These are phyloP conservation scores for Suhomyces sp. DNA, from an alignment of 805 yeast genomes.

Conservation along the genomic window DNA sequence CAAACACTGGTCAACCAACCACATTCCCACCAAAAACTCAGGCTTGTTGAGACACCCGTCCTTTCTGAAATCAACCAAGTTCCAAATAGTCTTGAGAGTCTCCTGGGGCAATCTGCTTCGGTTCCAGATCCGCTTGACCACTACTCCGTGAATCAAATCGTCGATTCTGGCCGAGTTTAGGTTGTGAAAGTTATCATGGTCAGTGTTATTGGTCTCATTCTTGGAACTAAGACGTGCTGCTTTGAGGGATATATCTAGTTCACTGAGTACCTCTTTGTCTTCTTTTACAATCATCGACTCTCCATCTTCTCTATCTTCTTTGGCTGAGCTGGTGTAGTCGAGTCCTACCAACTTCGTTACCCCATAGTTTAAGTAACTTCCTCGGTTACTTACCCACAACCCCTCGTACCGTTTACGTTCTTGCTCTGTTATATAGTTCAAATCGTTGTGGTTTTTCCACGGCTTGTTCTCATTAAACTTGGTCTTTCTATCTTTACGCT, in stretches of 20 bases:
- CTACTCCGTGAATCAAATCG: constrained; percentile 51
- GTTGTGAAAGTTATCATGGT: constrained; percentile 29
- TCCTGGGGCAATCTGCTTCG: constrained; percentile 71
- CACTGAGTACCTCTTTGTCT: neutral
- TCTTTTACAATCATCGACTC: constrained; percentile 8
- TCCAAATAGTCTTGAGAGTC: constrained; percentile 59
- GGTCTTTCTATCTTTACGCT: constrained; percentile 36
- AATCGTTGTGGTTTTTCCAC: constrained; percentile 81
- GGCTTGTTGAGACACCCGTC: constrained; percentile 78
- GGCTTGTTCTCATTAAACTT: constrained; percentile 85
- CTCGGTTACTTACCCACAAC: constrained; percentile 87
- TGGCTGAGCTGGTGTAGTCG: constrained; percentile 18
- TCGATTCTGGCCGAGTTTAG: constrained; percentile 23
- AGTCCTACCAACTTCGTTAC: constrained; percentile 31
- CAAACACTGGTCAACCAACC: constrained; percentile 94
- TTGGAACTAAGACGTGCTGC: constrained; percentile 38
- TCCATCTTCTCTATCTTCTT: constrained; percentile 8
- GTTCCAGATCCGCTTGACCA: constrained; percentile 77
- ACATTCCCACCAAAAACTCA: constrained; percentile 93
- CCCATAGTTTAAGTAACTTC: constrained; percentile 48
- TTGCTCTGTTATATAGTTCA: constrained; percentile 46
- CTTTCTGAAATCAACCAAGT: constrained; percentile 59
- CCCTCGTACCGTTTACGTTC: constrained; percentile 92
- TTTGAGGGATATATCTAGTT: constrained; percentile 17
- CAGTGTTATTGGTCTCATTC: constrained; percentile 20